A percentile compares a stretch with the other conserved stretches of the same genome.
Conservation (phyloP, 2,329 filamentous ascomycete species). For the Daldinia eschscholtzii region DNA sequence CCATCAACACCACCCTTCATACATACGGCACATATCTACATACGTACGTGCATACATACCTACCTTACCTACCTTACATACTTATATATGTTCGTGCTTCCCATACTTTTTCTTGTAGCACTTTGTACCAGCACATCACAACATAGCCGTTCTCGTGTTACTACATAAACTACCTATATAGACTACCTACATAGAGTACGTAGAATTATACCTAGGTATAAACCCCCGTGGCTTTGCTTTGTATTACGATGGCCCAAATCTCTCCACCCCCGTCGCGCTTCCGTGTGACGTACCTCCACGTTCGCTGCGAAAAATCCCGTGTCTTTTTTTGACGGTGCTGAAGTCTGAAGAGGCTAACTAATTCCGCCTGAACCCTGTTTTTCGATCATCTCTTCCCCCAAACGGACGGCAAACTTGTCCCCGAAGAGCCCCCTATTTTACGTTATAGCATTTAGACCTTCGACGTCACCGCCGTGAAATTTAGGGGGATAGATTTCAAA, state of each 20-base stretch:
- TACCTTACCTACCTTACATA: too few species aligned
- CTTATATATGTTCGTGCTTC: background rate
- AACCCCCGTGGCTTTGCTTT: constrained; percentile 15
- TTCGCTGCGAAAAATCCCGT: constrained; percentile 11
- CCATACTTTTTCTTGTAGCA: constrained; percentile 6
- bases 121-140: background rate
- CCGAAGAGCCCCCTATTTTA: constrained; percentile 18
- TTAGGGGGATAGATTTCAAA: background rate
- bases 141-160: constrained; percentile 22
- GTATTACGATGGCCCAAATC: constrained; percentile 32
- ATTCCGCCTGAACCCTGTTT: background rate
- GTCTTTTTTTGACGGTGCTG: constrained; percentile 9
- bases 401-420: background rate
- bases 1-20: background rate
- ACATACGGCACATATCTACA: background rate
- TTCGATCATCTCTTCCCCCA: background rate
- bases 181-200: too few species aligned
- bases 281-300: constrained; percentile 36
- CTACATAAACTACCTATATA: constrained; percentile 5
- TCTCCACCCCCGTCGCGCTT: constrained; percentile 39
- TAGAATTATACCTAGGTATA: background rate
- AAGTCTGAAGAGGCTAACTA: background rate
- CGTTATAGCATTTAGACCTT: constrained; percentile 18
- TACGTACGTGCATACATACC: too few species aligned
- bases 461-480: constrained; percentile 28